Conservation (phyloP, 2,329 filamentous ascomycete genomes). For the Stagonosporopsis rhizophila region DNA sequence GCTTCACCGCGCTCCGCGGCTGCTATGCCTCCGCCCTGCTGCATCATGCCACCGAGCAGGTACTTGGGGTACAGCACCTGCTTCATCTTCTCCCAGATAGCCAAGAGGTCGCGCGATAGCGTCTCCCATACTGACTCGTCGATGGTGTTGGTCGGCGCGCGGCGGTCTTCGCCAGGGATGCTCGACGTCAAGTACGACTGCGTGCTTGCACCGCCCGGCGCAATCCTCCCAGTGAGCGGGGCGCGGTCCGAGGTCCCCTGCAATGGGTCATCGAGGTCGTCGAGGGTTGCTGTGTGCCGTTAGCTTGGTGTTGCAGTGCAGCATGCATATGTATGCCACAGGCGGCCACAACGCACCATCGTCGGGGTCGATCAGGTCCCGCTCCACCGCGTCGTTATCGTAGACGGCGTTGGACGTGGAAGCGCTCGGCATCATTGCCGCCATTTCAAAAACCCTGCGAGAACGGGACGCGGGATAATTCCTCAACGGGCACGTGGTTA, state of each 20-base stretch:
- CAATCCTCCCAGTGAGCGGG: slow-evolving; percentile 85
- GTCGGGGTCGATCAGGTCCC: slow-evolving; percentile 61
- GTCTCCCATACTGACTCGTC: slow-evolving; percentile 98
- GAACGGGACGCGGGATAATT: slow-evolving; percentile 34
- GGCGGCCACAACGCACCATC: slow-evolving; percentile 52
- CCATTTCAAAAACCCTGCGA: slow-evolving; percentile 47
- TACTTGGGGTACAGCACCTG: slow-evolving; percentile 97
- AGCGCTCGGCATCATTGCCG: slow-evolving; percentile 55
- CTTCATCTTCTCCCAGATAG: slow-evolving; percentile 97
- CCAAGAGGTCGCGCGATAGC: slow-evolving; percentile 86
- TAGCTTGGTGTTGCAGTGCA: slow-evolving; percentile 16
- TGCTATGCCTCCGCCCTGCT: slow-evolving; percentile 63
- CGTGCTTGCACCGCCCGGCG: slow-evolving; percentile 62
- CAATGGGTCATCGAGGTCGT: slow-evolving; percentile 91
- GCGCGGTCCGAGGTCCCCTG: slow-evolving; percentile 73
- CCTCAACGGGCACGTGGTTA: slow-evolving; percentile 31
- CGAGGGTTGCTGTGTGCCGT: slow-evolving; percentile 71
- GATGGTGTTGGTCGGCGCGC: slow-evolving; percentile 89
- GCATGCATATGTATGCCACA: slow-evolving; percentile 10
- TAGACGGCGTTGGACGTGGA: slow-evolving; percentile 51
- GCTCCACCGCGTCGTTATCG: slow-evolving; percentile 56
- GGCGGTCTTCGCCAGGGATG: slow-evolving; percentile 91
- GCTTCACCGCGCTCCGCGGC: slow-evolving; percentile 65
- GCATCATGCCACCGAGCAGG: slow-evolving; percentile 74
- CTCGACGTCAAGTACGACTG: slow-evolving; percentile 85